Base-by-base conservation (phyloP, 2,329 filamentous ascomycete genomes). In the Xylaria sp. region DNA sequence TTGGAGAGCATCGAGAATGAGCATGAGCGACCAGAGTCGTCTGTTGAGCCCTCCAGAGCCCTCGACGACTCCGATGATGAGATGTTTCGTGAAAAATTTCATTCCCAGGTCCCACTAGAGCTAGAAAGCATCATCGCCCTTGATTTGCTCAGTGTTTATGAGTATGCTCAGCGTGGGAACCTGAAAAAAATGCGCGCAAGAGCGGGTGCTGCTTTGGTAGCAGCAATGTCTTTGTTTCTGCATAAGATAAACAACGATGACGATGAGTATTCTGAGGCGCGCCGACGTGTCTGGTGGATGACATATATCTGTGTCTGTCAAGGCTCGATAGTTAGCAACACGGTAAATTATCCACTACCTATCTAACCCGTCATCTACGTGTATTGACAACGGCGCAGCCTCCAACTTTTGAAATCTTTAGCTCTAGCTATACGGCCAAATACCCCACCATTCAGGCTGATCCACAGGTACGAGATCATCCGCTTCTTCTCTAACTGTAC, bases 81-180 rank as follows among this genome's bases (percentile, higher is more conserved):
- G 6, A 69, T 75, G 4, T 71, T 74, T 47, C 77, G 83, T 56
- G 72, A 76, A 39, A 81, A 80, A 3, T 84, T 86, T 60, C 84
- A 86, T 71, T 75, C 81, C 0, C 73, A 75, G 2, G 78, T 83
- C 4, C 84, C 83, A 2, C 65, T 82, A 1, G 82, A 85, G 67
- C 75, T 84, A 4, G 84, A 86, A 72, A 80, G 79, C 72, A 80
- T 85, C 45, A 77, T 86, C 34, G 83, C 85, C 2, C 76, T 86
- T 39, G 77, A 84, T 57, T 71, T 86, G 12, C 75, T 86, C 1
- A 84, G 83, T 70, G 79, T 85, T 4, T 86, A 86, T 72, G 85
- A 86, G 74, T 86, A 86, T 74, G 81, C 83, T 0, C 84, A 86
- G 67, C 79, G 85, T 5, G 85, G 85, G 0, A 86, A 86, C 70